These are phyloP conservation scores for Sclerotinia glacialis DNA, from an alignment of 2,329 filamentous ascomycete species.

Conservation along the genomic window DNA sequence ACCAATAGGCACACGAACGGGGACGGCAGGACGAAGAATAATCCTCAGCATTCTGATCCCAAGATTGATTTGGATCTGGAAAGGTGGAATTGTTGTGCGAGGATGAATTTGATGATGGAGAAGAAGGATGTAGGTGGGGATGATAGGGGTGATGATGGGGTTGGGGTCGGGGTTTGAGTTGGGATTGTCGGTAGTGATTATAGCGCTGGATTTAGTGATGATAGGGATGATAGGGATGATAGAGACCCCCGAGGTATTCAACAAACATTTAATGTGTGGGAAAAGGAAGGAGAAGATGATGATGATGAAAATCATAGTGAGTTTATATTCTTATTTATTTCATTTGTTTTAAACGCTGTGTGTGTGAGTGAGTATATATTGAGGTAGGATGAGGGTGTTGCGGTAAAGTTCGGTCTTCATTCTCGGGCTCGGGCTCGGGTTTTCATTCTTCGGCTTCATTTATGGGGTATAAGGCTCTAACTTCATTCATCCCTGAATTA, in stretches of 20 bases:
- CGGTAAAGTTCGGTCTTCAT: no score
- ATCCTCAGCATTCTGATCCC: background rate
- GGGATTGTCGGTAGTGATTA: background rate
- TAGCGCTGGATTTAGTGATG: background rate
- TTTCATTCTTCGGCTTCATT: no score
- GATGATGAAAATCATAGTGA: constrained; percentile 17
- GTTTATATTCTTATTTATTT: background rate
- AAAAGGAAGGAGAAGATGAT: constrained; percentile 2
- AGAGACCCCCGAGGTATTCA: background rate
- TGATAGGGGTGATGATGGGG: no score
- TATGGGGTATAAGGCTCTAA: no score
- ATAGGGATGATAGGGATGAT: background rate
- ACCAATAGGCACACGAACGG: background rate
- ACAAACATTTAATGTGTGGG: constrained; percentile 6
- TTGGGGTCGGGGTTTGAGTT: background rate
- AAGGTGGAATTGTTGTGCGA: constrained; percentile 22
- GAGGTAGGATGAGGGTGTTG: background rate
- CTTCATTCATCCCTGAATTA: no score
- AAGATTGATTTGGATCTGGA: background rate
- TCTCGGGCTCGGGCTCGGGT: no score
- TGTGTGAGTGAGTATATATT: no score
- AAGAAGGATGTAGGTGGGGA: no score
- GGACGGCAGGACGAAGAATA: background rate
- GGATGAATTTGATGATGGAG: constrained; percentile 12
- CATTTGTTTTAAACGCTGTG: background rate